phyloP scores from a whole-genome alignment of 2,329 filamentous ascomycete genomes.

The Colletotrichum viniferum region DNA sequence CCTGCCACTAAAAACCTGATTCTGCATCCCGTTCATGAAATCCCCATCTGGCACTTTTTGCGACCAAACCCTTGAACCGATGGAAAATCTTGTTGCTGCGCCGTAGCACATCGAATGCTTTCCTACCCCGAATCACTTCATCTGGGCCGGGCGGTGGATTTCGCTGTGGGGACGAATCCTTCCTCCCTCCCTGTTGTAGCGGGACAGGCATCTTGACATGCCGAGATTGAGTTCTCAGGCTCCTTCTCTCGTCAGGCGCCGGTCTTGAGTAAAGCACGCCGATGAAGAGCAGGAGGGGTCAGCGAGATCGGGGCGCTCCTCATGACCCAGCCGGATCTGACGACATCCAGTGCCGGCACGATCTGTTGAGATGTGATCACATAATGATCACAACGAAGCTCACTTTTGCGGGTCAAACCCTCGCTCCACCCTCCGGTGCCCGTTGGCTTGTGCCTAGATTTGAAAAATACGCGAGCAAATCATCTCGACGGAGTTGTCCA shows the following conservation, averaged over 20 bases:
- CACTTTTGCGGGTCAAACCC: background rate
- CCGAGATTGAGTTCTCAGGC: background rate
- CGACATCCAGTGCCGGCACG: background rate
- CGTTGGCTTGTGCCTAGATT: background rate
- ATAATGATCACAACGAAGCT: background rate
- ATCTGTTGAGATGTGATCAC: slow-evolving; percentile 17
- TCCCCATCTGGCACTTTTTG: background rate
- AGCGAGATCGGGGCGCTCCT: background rate
- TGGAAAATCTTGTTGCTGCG: background rate
- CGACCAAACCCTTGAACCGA: background rate
- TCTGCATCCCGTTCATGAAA: background rate
- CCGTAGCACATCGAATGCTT: background rate
- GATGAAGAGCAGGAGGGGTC: background rate
- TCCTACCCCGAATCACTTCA: background rate
- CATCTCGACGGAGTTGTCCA: background rate
- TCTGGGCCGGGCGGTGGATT: slow-evolving; percentile 1
- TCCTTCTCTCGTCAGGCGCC: background rate
- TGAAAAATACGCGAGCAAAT: background rate
- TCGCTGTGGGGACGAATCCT: background rate
- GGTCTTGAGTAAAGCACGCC: background rate
- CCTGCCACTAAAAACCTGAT: background rate
- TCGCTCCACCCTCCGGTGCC: background rate
- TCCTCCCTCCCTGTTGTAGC: background rate
- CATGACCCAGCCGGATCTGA: background rate
- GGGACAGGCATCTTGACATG: background rate